Percentiles rank a stretch among this genome's conserved stretches.
Conservation (phyloP, 2,329 filamentous ascomycete genomes). For the Sordariomycetes sp. region DNA sequence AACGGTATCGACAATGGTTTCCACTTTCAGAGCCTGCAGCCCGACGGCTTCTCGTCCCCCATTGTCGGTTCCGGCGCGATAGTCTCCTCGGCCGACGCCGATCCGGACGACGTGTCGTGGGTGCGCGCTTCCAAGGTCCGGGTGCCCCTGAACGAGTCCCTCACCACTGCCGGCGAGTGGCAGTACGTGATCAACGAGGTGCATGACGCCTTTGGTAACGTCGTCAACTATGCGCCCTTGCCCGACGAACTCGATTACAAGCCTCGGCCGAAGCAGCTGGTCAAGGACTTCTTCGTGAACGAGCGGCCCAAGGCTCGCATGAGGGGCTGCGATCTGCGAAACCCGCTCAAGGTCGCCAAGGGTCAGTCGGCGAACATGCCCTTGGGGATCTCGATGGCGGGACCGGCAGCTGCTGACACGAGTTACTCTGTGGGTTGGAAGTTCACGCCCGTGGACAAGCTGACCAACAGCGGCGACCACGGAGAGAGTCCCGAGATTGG, state of each 20-base stretch:
- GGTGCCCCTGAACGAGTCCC: conserved; percentile 83
- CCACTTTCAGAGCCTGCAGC: conserved; percentile 87
- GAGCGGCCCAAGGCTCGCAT: conserved; percentile 71
- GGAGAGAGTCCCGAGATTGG: conserved; percentile 46
- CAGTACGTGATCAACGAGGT: conserved; percentile 87
- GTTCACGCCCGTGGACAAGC: conserved; percentile 64
- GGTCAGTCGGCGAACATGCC: conserved; percentile 60
- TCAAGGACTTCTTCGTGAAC: conserved; percentile 74
- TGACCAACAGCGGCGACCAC: conserved; percentile 62
- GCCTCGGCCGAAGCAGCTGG: conserved; percentile 49
- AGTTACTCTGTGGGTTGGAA: conserved; percentile 69
- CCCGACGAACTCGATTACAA: conserved; percentile 60
- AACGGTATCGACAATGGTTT: conserved; percentile 77
- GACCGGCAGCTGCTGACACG: conserved; percentile 39
- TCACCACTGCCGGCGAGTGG: conserved; percentile 72
- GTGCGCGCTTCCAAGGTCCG: conserved; percentile 62
- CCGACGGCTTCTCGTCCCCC: conserved; percentile 74
- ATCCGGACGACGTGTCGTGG: conserved; percentile 66
- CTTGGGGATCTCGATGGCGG: conserved; percentile 50
- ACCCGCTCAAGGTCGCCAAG: conserved; percentile 74
- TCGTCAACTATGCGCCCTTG: conserved; percentile 59
- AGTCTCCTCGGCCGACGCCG: conserved; percentile 35
- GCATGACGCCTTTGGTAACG: conserved; percentile 80
- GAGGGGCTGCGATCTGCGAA: conserved; percentile 65
- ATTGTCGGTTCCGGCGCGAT: conserved; percentile 52